Base-by-base conservation (phyloP, 1,284 basidiomycete genomes). In the Microbotryomycetes sp. region DNA sequence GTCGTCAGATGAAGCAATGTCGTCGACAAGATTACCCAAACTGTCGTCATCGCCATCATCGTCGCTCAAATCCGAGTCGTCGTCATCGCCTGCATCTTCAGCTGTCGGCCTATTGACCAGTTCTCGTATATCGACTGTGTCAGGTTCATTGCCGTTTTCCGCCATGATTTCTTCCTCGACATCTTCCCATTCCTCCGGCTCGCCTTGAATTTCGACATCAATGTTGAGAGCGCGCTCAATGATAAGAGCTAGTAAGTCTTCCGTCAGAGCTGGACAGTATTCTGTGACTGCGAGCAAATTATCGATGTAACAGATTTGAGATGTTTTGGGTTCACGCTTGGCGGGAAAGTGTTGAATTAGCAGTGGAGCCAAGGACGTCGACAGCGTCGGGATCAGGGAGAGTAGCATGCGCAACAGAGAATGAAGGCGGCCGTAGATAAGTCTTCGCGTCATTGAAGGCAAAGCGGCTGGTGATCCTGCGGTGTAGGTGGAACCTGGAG, bases 151-250 rank as follows among this genome's bases (percentile, higher is more conserved):
- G 80, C 79, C 3, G 9, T 86, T 85, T 72, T 27, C 49, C 6
- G 64, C 65, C 4, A 60, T 46, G 41, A 66, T 47, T 51, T 64
- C 67, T 35, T 68, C 67, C 46, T 68, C 67, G 1, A 62, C 23
- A 15, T 76, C 76, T 60, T 96, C 93, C 21, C 94, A 78, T 69
- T 97, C 92, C 74, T 97, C 94, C 3, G 94, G 75, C 72, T 94
- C 91, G 23, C 93, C 88, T 75, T 97, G 94, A 54, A 99, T 96
- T 76, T 98, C 94, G 50, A 97, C 89, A 74, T 99, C 96, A 61
- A 98, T 91, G 74, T 94, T 87, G 45, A 98, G 86, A 49, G 92
- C 89, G 18, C 91, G 83, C 74, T 96, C 92, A 18, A 97, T 82
- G 46, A 97, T 88, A 0, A 87, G 84, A 1, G 85, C 84, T 56